These are phyloP conservation scores for Rhodamnia rubescens DNA, from an alignment of 345 rosid species.

Conservation along the genomic window DNA sequence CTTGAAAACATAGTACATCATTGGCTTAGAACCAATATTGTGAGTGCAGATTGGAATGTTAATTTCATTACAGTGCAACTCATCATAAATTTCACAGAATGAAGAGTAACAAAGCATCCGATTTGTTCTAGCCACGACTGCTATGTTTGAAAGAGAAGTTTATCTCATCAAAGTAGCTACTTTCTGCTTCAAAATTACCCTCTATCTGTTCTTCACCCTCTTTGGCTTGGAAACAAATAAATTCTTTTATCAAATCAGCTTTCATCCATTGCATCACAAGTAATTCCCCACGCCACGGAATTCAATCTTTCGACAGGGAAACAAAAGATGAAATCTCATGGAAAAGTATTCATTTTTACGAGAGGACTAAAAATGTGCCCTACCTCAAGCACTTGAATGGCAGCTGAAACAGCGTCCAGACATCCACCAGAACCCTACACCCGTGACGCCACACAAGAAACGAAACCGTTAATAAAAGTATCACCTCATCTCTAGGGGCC, in stretches of 20 bases:
- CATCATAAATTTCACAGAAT: neutral
- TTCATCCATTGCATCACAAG: neutral
- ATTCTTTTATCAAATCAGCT: neutral
- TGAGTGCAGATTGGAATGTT: neutral
- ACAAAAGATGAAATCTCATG: neutral
- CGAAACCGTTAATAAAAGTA: neutral
- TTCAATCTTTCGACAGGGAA: neutral
- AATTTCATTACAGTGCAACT: neutral
- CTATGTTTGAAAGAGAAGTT: neutral
- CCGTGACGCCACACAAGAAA: neutral
- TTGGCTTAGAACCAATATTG: neutral
- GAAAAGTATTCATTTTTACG: neutral
- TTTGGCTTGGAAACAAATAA: neutral
- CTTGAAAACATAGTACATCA: neutral
- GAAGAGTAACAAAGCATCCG: neutral
- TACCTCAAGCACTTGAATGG: slow-evolving; percentile 91
- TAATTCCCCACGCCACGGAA: neutral
- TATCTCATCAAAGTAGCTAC: neutral
- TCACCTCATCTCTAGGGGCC: neutral
- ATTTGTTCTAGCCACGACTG: neutral
- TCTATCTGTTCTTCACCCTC: neutral
- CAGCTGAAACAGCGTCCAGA: slow-evolving; percentile 76
- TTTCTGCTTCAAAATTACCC: neutral
- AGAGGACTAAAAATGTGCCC: neutral
- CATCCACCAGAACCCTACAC: slow-evolving; percentile 54